Conservation (phyloP, 148 eudicot genomes). For the Hydrangea macrophylla region DNA sequence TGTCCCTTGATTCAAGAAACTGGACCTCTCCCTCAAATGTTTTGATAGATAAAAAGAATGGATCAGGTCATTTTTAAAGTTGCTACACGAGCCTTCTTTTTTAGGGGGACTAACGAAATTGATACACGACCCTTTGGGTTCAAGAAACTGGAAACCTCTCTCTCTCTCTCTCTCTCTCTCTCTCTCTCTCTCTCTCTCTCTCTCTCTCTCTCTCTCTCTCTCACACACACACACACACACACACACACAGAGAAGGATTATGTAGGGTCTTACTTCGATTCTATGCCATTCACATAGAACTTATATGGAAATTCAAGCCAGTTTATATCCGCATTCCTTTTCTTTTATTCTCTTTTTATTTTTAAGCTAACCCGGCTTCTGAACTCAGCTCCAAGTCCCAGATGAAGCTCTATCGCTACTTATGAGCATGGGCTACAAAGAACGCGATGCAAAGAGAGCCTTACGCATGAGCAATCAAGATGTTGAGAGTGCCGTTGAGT, state of each 20-base stretch:
- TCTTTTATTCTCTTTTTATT: neutral
- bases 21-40: neutral
- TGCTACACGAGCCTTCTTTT: no score
- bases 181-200: no score
- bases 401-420: constrained; percentile 76
- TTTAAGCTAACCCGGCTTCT: constrained; percentile 15
- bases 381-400: constrained; percentile 83
- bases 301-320: neutral
- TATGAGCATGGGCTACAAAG: constrained; percentile 85
- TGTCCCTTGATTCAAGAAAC: no score
- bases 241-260: no score
- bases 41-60: neutral
- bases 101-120: no score
- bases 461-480: constrained; percentile 78
- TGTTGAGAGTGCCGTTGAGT: constrained; percentile 65
- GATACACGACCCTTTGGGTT: neutral
- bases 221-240: neutral
- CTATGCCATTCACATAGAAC: constrained; percentile 3
- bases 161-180: no score
- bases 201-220: no score
- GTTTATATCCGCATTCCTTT: neutral
- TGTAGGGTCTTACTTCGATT: neutral
- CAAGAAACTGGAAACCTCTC: neutral
- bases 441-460: constrained; percentile 70
- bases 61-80: neutral